Conservation (phyloP, 805 yeast species). For the Schwanniomyces yamadae region DNA sequence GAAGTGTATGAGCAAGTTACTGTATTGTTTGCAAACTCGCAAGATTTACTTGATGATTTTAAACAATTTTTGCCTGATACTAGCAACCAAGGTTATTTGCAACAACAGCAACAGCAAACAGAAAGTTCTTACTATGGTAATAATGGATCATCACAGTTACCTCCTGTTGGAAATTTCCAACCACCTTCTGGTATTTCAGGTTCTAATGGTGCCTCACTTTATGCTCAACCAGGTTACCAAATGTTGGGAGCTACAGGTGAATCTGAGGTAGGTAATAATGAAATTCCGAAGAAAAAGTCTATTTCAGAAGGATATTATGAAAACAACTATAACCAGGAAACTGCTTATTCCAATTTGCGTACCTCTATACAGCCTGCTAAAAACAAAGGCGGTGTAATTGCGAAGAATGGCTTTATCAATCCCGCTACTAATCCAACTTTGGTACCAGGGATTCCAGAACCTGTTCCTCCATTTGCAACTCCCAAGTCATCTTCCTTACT, state of each 20-base stretch:
- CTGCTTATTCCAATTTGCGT: slow-evolving; percentile 50
- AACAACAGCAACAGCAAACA: slow-evolving; percentile 16
- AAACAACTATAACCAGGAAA: slow-evolving; percentile 40
- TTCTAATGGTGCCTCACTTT: slow-evolving; percentile 17
- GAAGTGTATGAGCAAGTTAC: slow-evolving; percentile 96
- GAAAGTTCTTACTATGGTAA: slow-evolving; percentile 21
- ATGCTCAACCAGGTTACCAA: slow-evolving; percentile 16
- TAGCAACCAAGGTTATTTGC: slow-evolving; percentile 33
- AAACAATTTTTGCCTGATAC: slow-evolving; percentile 93
- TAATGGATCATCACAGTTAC: slow-evolving; percentile 53
- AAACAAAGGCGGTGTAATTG: slow-evolving; percentile 11
- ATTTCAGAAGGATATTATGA: slow-evolving; percentile 32
- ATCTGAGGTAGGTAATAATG: slow-evolving; percentile 9
- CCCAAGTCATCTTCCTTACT: slow-evolving; percentile 59
- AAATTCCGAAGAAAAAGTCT: slow-evolving; percentile 20
- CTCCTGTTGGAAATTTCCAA: slow-evolving; percentile 87
- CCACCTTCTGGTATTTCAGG: slow-evolving; percentile 50
- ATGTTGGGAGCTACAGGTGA: slow-evolving; percentile 11
- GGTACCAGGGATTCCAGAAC: slow-evolving; percentile 85
- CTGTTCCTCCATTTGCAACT: slow-evolving; percentile 49
- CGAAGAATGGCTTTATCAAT: slow-evolving; percentile 35
- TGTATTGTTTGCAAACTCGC: slow-evolving; percentile 83
- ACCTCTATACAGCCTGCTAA: slow-evolving; percentile 26
- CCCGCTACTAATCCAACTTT: slow-evolving; percentile 56
- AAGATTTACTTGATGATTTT: slow-evolving; percentile 91